Base-by-base conservation (phyloP, 139 green algal species). In the Gonium pectorale region DNA sequence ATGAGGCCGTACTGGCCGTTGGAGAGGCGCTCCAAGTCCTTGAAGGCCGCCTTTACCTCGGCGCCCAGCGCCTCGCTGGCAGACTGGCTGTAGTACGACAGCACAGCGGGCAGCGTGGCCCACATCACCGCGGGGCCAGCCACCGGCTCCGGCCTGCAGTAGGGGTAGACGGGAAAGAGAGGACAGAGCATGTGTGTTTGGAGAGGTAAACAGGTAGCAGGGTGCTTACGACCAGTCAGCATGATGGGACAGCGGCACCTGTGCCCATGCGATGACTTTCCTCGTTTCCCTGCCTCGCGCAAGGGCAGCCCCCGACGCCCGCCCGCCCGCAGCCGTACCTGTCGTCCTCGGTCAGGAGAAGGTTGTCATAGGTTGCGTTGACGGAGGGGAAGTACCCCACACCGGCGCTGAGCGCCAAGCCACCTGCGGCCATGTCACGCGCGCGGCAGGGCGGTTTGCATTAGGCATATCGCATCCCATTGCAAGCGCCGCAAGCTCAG, bases 341-440 rank as follows among this genome's bases (percentile, higher is more conserved):
- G 67, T 54, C 38, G 8, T 15, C 17, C 24, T 78, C 51, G 19
- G 2, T 6, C 54, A 19, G 29, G 31, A 74, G 31, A 31, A 64
- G 43, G 2, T 41, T 41, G 60, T 83, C 78, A 49, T 64, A 87
- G 71, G 54, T 0, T 2, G 31, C 6, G 60, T 74, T 69, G 0
- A 93, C 27, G 29, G 81, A 68, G 4, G 90, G 83, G 46, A 90
- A 82, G 46, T 90, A 82, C 38, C 90, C 90, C 29, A 91, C 85
- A 5, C 86, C 88, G 52, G 88, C 89, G 2, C 81, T 72, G 33
- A 92, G 33, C 31, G 52, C 67, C n/a, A 92, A 33, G n/a, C 71
- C 86, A 22, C 89, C 77, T 83, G 77, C 60, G 41, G n/a, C n/a
- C n/a, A n/a, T n/a, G n/a, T n/a, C n/a, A n/a, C n/a, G n/a, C n/a